Evolutionary conservation across 768 basidiomycete species (phyloP), one percentile per base, ranked within the genome.

Genomic region (Scleroderma bovista): DNA sequence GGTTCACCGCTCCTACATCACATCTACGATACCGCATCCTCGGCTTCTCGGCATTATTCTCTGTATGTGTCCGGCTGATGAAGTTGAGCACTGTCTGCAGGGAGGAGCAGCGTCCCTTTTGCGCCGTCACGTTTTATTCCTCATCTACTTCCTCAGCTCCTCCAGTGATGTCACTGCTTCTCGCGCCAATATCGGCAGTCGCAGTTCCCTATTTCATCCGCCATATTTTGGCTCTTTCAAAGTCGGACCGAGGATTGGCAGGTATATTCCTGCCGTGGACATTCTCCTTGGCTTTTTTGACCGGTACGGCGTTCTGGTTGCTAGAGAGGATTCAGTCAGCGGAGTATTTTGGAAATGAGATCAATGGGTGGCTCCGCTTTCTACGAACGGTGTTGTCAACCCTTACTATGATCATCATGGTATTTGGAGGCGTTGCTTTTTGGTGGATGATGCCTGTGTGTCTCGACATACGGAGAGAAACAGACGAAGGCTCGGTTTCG

Each of bases 21-120:
- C 78, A 80, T 34, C 79, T 97, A 34, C 84, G 88, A 17, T 69
- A 72, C 47, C 86, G 89, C 45, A 88, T 96, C 46, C 67, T 93
- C 17, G 80, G 78, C 0, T 90, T 90, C 60, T 79, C 84, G 10
- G 57, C 75, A 6, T 65, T 88, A 13, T 85, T 85, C 52, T 80
- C 84, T 0, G 61, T 77, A 19, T 83, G 84, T 55, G 77, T 86
- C 8, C 79, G 95, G 8, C 61, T 89, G n/a, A 86, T 92, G 68
- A 77, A 84, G 0, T 69, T 79, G 42, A 90, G 88, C 63, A 95
- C 93, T 0, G 80, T 93, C 9, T 98, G 95, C 61, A 75, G 96
- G 54, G 95, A 99, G 65, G 95, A 98, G 62, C 95, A 97, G 66
- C 84, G 89, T 36, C 84, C 91, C 0, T 87, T 81, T 64, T 99